These are phyloP conservation scores for Kockiozyma suomiensis DNA, from an alignment of 805 yeast species.

Conservation along the genomic window DNA sequence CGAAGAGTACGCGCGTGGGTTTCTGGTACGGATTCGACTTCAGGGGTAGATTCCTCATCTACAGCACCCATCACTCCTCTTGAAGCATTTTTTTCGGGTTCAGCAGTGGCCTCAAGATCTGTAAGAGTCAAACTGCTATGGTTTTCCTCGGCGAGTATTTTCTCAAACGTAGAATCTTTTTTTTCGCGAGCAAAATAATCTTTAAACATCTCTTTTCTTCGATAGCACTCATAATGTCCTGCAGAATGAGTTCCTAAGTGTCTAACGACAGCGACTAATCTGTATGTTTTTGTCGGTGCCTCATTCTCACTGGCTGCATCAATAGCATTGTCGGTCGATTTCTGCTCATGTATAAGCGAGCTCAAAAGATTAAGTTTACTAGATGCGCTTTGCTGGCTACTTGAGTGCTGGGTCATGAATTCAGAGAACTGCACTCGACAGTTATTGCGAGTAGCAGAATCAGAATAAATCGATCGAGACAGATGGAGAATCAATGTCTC, in stretches of 20 bases:
- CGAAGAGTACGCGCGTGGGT: too few species aligned
- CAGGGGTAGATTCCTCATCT: too few species aligned
- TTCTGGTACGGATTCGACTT: too few species aligned
- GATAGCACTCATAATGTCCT: slow-evolving; percentile 43
- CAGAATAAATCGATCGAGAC: slow-evolving; percentile 77
- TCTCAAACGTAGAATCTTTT: slow-evolving; percentile 6
- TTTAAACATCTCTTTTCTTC: slow-evolving; percentile 53
- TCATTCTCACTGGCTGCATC: neutral
- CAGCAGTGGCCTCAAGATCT: neutral
- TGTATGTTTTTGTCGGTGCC: slow-evolving; percentile 45
- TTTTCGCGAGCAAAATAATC: slow-evolving; percentile 1
- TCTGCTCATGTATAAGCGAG: neutral
- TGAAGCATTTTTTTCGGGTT: neutral
- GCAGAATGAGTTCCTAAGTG: slow-evolving; percentile 69
- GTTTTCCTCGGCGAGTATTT: slow-evolving; percentile 1
- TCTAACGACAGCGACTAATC: slow-evolving; percentile 70
- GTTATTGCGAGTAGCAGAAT: slow-evolving; percentile 68
- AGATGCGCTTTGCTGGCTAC: neutral
- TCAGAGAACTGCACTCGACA: slow-evolving; percentile 73
- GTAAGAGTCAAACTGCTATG: neutral
- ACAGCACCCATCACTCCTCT: too few species aligned
- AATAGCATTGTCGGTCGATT: neutral
- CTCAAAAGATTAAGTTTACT: neutral
- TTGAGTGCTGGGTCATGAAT: slow-evolving; percentile 44
- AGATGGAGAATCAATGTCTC: slow-evolving; percentile 75